Base-by-base conservation (phyloP, 257 asterid species). In the Petunia secreta region DNA sequence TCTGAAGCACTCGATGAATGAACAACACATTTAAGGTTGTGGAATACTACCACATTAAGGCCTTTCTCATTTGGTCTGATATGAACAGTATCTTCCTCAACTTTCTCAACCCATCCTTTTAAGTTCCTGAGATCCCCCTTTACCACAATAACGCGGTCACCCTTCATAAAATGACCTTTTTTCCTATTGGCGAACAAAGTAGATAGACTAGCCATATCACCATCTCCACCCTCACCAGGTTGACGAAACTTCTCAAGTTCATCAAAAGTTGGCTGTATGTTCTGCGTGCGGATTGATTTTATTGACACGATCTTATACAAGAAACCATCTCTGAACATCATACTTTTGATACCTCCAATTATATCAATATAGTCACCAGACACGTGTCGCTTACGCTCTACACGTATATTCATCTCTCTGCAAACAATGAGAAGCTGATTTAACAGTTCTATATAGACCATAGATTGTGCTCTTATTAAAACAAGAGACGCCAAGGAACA, bases 261-360 rank as follows among this genome's bases (percentile, higher is more conserved):
- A 83, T 96, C 99, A 83, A 96, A 91, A 69, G 95, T 89, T 59
- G 99, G 98, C 62, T 96, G 98, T 63, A 91, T 90, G 79, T 89
- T 91, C 85, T 83, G 89, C 59, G 93, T 90, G 85, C 96, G 91
- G 84, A 96, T 89, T 5, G 99, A 96, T 89, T 91, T 96, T 91
- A 90, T 82, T n/a, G 99, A 87, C 55, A 89, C 93, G 25, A 89
- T 89, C 89, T 96, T 96, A 79, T 92, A 92, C 73, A 94, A 82
- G 84, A 96, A 94, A 48, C 99, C 98, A 79, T 96, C 99, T 87
- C 92, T 96, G 88, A 96, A 96, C 98, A 91, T 67, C 98, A 92
- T 92, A 25, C 25, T 25, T 25, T 25, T 25, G 25, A 25, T 25
- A 75, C 97, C 95, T 73, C 92, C 99, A 69, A 96, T 91, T 82